Conservation (phyloP, 305 asterid species). For the Plantago coronopus region DNA sequence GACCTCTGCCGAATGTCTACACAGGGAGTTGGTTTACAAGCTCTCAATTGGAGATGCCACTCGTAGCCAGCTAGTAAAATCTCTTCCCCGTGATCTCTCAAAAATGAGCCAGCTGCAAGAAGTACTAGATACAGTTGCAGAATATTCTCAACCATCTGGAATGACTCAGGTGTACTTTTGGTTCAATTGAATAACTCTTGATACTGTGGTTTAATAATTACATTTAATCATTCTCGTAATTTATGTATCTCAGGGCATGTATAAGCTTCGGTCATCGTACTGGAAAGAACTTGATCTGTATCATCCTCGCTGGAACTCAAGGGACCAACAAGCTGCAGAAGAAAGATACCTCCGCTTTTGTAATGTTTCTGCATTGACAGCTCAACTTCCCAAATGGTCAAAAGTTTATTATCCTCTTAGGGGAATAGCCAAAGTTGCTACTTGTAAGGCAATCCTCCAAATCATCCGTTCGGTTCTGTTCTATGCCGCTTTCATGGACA, state of each 20-base stretch:
- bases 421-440: constrained; percentile 80
- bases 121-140: constrained; percentile 74
- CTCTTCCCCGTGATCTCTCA: constrained; percentile 85
- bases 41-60: constrained; percentile 86
- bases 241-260: constrained; percentile 67
- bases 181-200: constrained; percentile 6
- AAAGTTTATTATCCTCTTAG: constrained; percentile 77
- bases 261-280: constrained; percentile 55
- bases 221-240: constrained; percentile 15
- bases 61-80: constrained; percentile 85
- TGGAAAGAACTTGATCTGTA: constrained; percentile 97
- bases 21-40: constrained; percentile 78
- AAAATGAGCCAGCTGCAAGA: constrained; percentile 71
- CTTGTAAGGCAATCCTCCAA: constrained; percentile 73
- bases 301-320: constrained; percentile 89
- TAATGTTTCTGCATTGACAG: constrained; percentile 73
- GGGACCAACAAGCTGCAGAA: constrained; percentile 92
- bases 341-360: constrained; percentile 87
- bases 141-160: constrained; percentile 90
- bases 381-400: constrained; percentile 91
- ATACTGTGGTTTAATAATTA: constrained; percentile 14
- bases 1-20: constrained; percentile 72
- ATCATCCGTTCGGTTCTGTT: constrained; percentile 72
- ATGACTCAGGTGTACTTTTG: constrained; percentile 73
- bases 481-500: constrained; percentile 68